A percentile compares a stretch with the other conserved stretches of the same genome.
Conservation (phyloP, 495 filamentous ascomycete species). For the Daldinia concentrica region DNA sequence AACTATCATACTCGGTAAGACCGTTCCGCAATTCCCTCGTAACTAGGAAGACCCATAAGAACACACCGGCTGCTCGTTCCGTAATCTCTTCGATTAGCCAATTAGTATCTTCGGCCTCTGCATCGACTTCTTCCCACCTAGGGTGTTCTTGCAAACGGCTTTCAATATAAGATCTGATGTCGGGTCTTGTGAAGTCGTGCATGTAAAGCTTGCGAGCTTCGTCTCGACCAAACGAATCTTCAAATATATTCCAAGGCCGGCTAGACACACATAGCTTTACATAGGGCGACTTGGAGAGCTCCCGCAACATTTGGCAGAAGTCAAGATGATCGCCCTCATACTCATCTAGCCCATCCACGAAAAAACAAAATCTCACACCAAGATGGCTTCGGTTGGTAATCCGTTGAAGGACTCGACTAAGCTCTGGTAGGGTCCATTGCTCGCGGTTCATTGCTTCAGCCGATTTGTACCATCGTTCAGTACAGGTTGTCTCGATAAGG, state of each 20-base stretch:
- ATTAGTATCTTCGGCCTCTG: background rate
- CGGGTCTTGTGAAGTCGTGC: conserved; percentile 13
- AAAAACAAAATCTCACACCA: conserved; percentile 35
- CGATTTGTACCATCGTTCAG: conserved; percentile 17
- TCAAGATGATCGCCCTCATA: conserved; percentile 34
- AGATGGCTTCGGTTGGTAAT: background rate
- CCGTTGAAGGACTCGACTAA: conserved; percentile 5
- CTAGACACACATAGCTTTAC: conserved; percentile 63
- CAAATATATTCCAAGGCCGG: conserved; percentile 57
- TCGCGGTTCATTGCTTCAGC: background rate
- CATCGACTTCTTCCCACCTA: conserved; percentile 3
- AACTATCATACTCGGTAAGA: conserved; percentile 44
- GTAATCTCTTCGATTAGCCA: conserved; percentile 32
- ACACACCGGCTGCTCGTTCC: conserved; percentile 48
- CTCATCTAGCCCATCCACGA: conserved; percentile 46
- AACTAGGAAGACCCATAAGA: conserved; percentile 56
- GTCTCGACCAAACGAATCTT: conserved; percentile 47
- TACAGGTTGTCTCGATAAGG: conserved; percentile 23
- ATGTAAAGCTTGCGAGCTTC: background rate
- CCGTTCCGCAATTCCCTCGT: conserved; percentile 42
- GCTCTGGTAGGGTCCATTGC: background rate
- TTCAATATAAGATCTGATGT: conserved; percentile 9
- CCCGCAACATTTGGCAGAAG: background rate
- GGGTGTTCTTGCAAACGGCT: conserved; percentile 16
- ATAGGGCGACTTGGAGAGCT: conserved; percentile 17